phyloP scores from a whole-genome alignment of 306 rosid species.

The Macrotyloma uniflorum region DNA sequence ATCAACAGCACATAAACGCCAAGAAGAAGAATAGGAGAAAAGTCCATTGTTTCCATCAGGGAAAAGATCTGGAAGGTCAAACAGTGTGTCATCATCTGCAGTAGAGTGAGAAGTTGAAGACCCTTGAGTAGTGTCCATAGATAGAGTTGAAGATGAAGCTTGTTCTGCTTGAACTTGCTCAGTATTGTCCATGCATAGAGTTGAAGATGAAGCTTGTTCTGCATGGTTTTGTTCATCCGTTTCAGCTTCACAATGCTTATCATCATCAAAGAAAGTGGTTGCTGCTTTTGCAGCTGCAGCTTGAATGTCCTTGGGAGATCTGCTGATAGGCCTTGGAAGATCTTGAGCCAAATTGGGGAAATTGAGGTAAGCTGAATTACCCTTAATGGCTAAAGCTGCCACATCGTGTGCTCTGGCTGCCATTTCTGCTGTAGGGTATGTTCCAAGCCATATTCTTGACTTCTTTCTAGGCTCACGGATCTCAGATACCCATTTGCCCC shows the following conservation, averaged over 20 bases:
- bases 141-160: conserved; percentile 32
- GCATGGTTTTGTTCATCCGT: conserved; percentile 15
- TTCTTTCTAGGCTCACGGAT: conserved; percentile 92
- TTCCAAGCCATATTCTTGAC: conserved; percentile 93
- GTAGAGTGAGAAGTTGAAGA: conserved; percentile 46
- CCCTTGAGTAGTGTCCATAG: conserved; percentile 37
- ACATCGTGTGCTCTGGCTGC: conserved; percentile 97
- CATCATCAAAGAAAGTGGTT: conserved; percentile 36
- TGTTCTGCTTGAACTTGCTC: conserved; percentile 22
- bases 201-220: conserved; percentile 36
- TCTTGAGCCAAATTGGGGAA: conserved; percentile 65
- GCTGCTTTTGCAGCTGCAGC: conserved; percentile 90
- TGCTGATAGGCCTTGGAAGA: conserved; percentile 71
- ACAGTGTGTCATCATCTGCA: conserved; percentile 55
- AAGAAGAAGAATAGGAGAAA: conserved; percentile 51
- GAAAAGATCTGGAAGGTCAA: conserved; percentile 90
- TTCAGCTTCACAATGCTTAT: conserved; percentile 31
- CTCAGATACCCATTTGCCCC: conserved; percentile 98
- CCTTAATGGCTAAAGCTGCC: conserved; percentile 86
- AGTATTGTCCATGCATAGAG: conserved; percentile 36
- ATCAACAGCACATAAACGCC: conserved; percentile 68
- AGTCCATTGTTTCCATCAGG: conserved; percentile 49
- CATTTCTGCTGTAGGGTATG: conserved; percentile 85
- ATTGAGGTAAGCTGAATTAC: conserved; percentile 77
- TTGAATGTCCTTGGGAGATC: conserved; percentile 88